A percentile compares a stretch with the other conserved stretches of the same genome.
These are phyloP conservation scores for Thalia dealbata DNA, from an alignment of 176 grass and related monocot genomes.

Conservation along the genomic window DNA sequence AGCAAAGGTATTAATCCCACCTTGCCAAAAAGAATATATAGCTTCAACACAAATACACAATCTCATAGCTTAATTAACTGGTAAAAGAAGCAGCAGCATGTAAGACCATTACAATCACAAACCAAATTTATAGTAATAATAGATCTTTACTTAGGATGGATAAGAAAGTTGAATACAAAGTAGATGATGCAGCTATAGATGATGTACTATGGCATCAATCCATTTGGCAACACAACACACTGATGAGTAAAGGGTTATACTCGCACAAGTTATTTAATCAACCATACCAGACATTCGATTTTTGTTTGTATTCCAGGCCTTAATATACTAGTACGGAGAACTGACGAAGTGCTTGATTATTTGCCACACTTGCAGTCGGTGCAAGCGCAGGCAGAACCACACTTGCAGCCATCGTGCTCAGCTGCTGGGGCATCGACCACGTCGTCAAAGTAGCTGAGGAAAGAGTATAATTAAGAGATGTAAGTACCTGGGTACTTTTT, in stretches of 20 bases:
- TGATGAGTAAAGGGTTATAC: neutral
- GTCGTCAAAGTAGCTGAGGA: neutral
- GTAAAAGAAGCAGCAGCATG: too few species aligned
- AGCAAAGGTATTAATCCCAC: too few species aligned
- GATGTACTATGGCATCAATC: neutral
- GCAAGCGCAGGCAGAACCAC: constrained; percentile 7
- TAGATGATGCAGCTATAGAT: neutral
- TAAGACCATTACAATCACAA: too few species aligned
- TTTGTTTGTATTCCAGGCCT: neutral
- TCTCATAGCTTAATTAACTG: too few species aligned
- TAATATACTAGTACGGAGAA: neutral
- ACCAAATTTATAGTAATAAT: too few species aligned
- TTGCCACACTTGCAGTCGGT: constrained; percentile 5
- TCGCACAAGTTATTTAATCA: constrained; percentile 3
- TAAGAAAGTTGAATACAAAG: too few species aligned
- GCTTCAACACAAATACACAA: too few species aligned
- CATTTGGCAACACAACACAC: neutral
- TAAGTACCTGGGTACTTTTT: too few species aligned
- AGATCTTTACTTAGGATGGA: too few species aligned
- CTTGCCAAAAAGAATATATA: too few species aligned
- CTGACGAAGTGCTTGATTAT: neutral
- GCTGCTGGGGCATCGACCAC: neutral
- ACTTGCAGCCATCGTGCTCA: constrained; percentile 18
- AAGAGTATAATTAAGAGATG: neutral
- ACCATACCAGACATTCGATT: neutral